These are phyloP conservation scores for Delphinella strobiligena DNA, from an alignment of 2,329 filamentous ascomycete genomes.

Conservation along the genomic window DNA sequence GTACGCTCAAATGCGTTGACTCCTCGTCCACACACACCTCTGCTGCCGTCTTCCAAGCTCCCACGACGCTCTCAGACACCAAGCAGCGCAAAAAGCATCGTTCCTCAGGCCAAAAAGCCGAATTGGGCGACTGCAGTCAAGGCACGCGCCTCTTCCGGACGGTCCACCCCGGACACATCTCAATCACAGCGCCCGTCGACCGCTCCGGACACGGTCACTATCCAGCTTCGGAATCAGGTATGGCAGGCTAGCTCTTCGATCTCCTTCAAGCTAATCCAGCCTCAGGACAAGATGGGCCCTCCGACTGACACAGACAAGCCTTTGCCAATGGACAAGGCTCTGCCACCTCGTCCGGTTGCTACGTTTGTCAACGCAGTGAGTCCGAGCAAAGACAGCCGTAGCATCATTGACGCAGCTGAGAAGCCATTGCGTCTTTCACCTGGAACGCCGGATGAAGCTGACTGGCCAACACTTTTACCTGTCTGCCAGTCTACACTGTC, in stretches of 20 bases:
- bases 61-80: conserved; percentile 14
- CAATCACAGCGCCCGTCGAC: not conserved
- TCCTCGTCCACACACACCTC: conserved; percentile 2
- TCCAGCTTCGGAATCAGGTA: not conserved
- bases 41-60: conserved; percentile 16
- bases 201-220: not conserved
- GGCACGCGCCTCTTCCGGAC: not conserved
- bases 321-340: conserved; percentile 22
- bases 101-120: not conserved
- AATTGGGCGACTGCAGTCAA: not conserved
- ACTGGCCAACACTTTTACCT: conserved; percentile 20
- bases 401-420: conserved; percentile 28
- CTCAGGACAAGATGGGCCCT: not conserved
- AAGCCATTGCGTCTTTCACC: conserved; percentile 12
- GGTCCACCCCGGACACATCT: too few species aligned
- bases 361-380: conserved; percentile 19
- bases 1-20: conserved; percentile 11
- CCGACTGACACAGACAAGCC: not conserved
- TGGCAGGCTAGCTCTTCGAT: too few species aligned
- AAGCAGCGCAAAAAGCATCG: not conserved
- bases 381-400: conserved; percentile 24
- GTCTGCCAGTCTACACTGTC: conserved; percentile 8
- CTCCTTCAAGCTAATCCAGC: not conserved
- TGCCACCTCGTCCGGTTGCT: conserved; percentile 26
- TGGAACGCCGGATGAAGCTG: conserved; percentile 12